Evolutionary conservation across 2,329 filamentous ascomycete genomes (phyloP).

Genomic region (Aspergillus pseudotamarii): DNA sequence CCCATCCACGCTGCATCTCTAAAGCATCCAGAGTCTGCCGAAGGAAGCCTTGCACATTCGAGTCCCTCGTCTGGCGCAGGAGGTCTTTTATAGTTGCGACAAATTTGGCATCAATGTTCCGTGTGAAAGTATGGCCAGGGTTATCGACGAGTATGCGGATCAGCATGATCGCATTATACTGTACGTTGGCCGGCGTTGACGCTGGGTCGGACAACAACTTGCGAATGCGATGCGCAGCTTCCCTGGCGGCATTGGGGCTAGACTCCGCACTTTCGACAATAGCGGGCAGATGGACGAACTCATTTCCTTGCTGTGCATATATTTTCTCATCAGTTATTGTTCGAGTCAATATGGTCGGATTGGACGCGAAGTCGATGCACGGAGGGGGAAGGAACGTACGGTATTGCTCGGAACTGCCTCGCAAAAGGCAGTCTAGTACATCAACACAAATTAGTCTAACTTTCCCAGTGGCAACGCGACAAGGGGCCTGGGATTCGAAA

Average conservation of each 20-base stretch:
- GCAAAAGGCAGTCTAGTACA: slow-evolving; percentile 72
- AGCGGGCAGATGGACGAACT: slow-evolving; percentile 86
- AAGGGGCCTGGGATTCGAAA: neutral
- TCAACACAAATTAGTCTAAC: slow-evolving; percentile 1
- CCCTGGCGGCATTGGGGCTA: slow-evolving; percentile 79
- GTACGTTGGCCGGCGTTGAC: slow-evolving; percentile 65
- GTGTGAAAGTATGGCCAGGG: slow-evolving; percentile 86
- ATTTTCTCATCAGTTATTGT: neutral
- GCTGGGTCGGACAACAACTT: slow-evolving; percentile 73
- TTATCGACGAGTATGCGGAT: slow-evolving; percentile 90
- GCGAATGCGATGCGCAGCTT: slow-evolving; percentile 78
- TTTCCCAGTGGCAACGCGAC: neutral
- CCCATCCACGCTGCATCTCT: slow-evolving; percentile 69
- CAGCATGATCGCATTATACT: slow-evolving; percentile 97
- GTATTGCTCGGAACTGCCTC: slow-evolving; percentile 62
- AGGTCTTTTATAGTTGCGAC: slow-evolving; percentile 74
- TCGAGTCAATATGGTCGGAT: neutral
- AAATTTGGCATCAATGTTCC: slow-evolving; percentile 85
- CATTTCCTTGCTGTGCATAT: slow-evolving; percentile 65
- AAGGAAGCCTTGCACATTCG: slow-evolving; percentile 79
- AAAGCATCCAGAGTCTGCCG: slow-evolving; percentile 84
- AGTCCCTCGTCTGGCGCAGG: slow-evolving; percentile 70
- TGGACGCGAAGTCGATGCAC: neutral
- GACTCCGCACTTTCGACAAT: slow-evolving; percentile 97
- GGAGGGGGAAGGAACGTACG: slow-evolving; percentile 39